These are phyloP conservation scores for Termitomyces sp. DNA, from an alignment of 768 basidiomycete genomes.

Conservation along the genomic window DNA sequence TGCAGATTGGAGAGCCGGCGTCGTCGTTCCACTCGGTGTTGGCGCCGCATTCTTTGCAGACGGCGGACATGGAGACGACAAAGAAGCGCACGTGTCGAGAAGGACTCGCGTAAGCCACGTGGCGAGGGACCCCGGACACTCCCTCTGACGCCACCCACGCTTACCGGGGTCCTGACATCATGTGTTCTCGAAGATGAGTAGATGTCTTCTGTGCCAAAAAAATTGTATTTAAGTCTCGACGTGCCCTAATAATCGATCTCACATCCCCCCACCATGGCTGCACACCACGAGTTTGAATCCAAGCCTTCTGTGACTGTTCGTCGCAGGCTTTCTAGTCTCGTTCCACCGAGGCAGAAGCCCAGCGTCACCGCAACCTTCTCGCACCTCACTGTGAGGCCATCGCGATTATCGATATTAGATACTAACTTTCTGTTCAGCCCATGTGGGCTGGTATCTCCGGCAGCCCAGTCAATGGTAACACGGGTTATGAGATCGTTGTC, in stretches of 20 bases:
- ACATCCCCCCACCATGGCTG: conserved; percentile 44
- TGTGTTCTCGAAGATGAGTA: conserved; percentile 6
- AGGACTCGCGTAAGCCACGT: conserved; percentile 6
- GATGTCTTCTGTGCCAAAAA: conserved; percentile 13
- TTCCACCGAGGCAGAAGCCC: conserved; percentile 46
- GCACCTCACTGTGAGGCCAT: conserved; percentile 57
- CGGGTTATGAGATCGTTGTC: conserved; percentile 67
- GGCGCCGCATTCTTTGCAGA: conserved; percentile 54
- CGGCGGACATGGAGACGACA: conserved; percentile 25
- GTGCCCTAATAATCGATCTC: conserved; percentile 19
- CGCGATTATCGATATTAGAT: conserved; percentile 17
- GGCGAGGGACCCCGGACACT: conserved; percentile 10
- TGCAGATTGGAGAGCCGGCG: conserved; percentile 61
- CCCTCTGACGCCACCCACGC: conserved; percentile 3
- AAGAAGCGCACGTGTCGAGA: background rate
- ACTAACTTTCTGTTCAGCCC: conserved; percentile 44
- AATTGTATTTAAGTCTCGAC: conserved; percentile 28
- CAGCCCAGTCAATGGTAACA: conserved; percentile 52
- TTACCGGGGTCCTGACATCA: conserved; percentile 13
- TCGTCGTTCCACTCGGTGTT: conserved; percentile 53
- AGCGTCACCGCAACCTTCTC: conserved; percentile 52
- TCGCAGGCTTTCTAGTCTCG: conserved; percentile 64
- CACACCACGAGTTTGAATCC: conserved; percentile 54
- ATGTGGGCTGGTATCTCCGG: conserved; percentile 89
- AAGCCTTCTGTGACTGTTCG: conserved; percentile 59